Conservation (phyloP, 2,329 filamentous ascomycete species). For the Colletotrichum liriopes region DNA sequence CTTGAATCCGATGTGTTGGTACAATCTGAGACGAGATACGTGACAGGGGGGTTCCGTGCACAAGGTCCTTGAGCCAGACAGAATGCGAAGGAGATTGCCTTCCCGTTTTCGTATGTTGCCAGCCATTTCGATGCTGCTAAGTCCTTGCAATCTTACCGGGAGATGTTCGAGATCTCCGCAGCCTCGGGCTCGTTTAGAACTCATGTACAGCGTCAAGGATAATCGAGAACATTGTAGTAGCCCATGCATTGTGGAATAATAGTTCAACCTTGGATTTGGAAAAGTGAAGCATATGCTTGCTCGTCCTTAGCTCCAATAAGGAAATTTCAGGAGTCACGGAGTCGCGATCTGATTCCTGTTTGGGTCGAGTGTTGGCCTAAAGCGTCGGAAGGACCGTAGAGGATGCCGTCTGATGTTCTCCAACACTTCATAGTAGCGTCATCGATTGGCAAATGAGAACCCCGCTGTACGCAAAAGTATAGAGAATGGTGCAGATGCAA, state of each 20-base stretch:
- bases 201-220: neutral
- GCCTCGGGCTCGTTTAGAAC: neutral
- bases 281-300: neutral
- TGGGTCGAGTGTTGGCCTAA: neutral
- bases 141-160: neutral
- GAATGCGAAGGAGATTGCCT: neutral
- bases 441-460: neutral
- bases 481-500: neutral
- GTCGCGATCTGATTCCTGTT: neutral
- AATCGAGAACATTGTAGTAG: no score
- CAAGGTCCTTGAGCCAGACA: neutral
- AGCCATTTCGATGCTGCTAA: neutral
- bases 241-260: neutral
- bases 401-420: slow-evolving; percentile 25
- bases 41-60: slow-evolving; percentile 27
- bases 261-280: neutral
- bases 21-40: slow-evolving; percentile 25
- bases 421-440: slow-evolving; percentile 2
- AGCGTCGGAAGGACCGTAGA: neutral
- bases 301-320: neutral
- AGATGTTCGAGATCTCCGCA: neutral
- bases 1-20: slow-evolving; percentile 25
- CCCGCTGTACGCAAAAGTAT: neutral
- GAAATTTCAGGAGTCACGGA: neutral
- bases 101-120: neutral